Conservation (phyloP, 129 eudicot genomes). For the Heracleum sosnowskyi region DNA sequence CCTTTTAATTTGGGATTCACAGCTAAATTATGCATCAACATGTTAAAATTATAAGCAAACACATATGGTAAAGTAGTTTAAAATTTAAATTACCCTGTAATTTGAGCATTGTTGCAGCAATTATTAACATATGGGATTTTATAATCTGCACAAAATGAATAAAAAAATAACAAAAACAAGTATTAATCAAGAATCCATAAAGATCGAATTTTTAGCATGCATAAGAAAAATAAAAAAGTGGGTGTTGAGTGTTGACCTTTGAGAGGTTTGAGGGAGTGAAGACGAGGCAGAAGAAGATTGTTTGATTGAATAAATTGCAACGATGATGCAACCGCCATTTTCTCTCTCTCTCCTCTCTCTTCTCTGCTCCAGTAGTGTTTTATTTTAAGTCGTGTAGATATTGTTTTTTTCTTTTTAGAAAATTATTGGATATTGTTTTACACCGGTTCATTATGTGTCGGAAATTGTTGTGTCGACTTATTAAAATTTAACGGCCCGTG, state of each 20-base stretch:
- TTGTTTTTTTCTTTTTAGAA: neutral
- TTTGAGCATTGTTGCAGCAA: constrained; percentile 41
- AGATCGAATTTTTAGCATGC: neutral
- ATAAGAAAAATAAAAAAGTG: neutral
- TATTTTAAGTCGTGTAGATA: neutral
- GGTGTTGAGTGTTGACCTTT: constrained; percentile 16
- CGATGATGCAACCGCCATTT: constrained; percentile 54
- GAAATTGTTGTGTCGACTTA: too few relatives aligned
- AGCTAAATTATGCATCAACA: constrained; percentile 9
- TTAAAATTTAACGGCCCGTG: too few relatives aligned
- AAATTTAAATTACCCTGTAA: constrained; percentile 19
- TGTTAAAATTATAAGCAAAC: neutral
- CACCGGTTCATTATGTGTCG: too few relatives aligned
- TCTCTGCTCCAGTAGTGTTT: neutral
- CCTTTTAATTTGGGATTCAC: constrained; percentile 43
- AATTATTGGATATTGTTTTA: constrained; percentile 13
- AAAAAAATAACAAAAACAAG: neutral
- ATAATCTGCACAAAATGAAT: constrained; percentile 23
- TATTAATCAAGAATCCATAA: neutral
- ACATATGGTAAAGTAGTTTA: neutral
- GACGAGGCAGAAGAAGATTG: constrained; percentile 18
- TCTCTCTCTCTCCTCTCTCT: constrained; percentile 11
- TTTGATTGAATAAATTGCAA: constrained; percentile 31
- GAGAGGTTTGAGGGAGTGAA: constrained; percentile 16
- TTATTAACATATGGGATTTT: constrained; percentile 28